Conservation (phyloP, 1,284 basidiomycete species). For the Ustilago xerochloae region DNA sequence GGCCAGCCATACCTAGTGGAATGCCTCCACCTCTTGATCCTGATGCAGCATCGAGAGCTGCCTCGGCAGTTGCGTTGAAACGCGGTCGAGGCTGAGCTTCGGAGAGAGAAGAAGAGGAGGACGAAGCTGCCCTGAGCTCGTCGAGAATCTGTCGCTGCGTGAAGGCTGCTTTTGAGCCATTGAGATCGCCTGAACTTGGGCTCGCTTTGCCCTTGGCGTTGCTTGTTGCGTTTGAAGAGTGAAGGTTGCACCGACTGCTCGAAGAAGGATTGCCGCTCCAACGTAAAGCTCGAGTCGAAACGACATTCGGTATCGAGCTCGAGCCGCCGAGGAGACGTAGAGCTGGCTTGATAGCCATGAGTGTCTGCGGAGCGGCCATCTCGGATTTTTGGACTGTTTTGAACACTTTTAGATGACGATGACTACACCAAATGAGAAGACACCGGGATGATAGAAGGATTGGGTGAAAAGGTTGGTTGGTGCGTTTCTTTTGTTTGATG, state of each 20-base stretch:
- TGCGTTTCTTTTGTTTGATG: neutral
- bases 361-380: constrained; percentile 2
- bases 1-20: constrained; percentile 32
- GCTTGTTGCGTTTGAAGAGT: neutral
- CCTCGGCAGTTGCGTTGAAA: constrained; percentile 47
- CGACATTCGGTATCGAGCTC: neutral
- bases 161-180: constrained; percentile 38
- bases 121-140: constrained; percentile 28
- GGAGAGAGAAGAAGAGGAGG: constrained; percentile 29
- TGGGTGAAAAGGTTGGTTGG: neutral
- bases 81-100: constrained; percentile 26
- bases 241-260: neutral
- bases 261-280: neutral
- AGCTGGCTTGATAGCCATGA: constrained; percentile 10
- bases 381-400: too few species aligned
- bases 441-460: neutral
- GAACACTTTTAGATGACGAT: too few species aligned
- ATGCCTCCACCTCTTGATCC: constrained; percentile 33
- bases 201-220: constrained; percentile 5
- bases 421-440: neutral
- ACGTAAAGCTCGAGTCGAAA: constrained; percentile 7
- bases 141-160: constrained; percentile 44
- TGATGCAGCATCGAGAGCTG: constrained; percentile 38
- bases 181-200: constrained; percentile 11
- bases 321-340: constrained; percentile 12